Evolutionary conservation across 2,329 filamentous ascomycete genomes (phyloP), one percentile per base, ranked within the genome.

Genomic region (Salinomyces thailandicus): DNA sequence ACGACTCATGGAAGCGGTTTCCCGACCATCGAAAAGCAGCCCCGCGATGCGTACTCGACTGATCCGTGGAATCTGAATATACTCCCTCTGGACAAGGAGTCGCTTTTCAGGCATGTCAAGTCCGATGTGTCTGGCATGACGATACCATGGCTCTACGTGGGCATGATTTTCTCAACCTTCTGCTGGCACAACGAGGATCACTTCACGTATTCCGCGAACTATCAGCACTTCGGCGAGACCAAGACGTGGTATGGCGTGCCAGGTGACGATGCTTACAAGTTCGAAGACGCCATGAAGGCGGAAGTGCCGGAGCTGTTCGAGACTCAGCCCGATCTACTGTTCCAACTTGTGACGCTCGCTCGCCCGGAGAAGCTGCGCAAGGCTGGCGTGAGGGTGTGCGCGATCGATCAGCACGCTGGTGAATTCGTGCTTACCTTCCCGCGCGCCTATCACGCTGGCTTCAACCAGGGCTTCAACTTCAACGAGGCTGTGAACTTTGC

Each of bases 121-220:
- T 85, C 89, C 0, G 91, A 98, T 55, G 93, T 98, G 36, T 96
- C 91, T 2, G 91, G 91, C 24, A 98, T 98, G 91, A 98, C 91
- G 0, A 89, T 98, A 5, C 91, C 91, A 0, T 98, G 91, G 91
- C 77, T 98, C 3, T 98, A 98, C 55, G 91, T 98, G 3, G 91
- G 91, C 43, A 98, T 98, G 91, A 93, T 93, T 26, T 98, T 98
- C 58, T 98, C 91, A 0, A 96, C 91, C 0, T 98, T 98, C 55
- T 98, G 91, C 61, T 98, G 91, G 91, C 91, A 98, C 59, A 95
- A 94, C 46, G 91, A 98, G 55, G 91, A 98, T 53, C 91, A 98
- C 55, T 95, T 94, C 57, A 81, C 91, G 2, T 98, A 96, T 57
- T 98, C 91, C 1, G 83, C 91, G 35, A 98, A 98, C 49, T 98